phyloP scores from a whole-genome alignment of 768 basidiomycete genomes.

The Leccinum barrowsii region DNA sequence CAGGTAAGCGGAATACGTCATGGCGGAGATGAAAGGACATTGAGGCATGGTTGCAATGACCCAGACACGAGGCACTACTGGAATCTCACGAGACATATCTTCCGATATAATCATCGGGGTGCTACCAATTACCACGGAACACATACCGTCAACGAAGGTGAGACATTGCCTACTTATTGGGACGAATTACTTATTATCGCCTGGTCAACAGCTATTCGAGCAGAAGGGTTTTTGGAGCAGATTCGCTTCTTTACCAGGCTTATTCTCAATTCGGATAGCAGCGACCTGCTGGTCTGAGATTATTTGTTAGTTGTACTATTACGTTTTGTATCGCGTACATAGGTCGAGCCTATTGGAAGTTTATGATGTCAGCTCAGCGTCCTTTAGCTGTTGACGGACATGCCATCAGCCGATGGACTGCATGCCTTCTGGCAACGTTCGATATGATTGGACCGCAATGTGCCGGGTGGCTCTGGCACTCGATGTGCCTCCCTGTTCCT shows the following conservation, averaged over 20 bases:
- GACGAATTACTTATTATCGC: constrained; percentile 7
- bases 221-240: constrained; percentile 27
- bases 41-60: constrained; percentile 13
- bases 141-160: constrained; percentile 31
- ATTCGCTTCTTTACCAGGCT: constrained; percentile 33
- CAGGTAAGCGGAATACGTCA: constrained; percentile 18
- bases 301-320: not conserved
- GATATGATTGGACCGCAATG: constrained; percentile 12
- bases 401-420: too few relatives aligned
- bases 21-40: constrained; percentile 17
- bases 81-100: constrained; percentile 44
- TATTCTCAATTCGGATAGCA: constrained; percentile 32
- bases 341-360: not conserved
- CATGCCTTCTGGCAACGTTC: not conserved
- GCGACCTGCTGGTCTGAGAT: constrained; percentile 17
- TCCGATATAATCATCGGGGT: constrained; percentile 41
- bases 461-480: constrained; percentile 1
- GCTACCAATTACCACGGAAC: constrained; percentile 32
- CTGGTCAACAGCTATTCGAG: constrained; percentile 24
- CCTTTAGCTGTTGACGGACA: too few relatives aligned
- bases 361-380: not conserved
- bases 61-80: constrained; percentile 45
- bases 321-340: not conserved
- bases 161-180: not conserved
- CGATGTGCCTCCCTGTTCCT: constrained; percentile 28